These are phyloP conservation scores for Yamadazyma kitorensis DNA, from an alignment of 805 yeast species.

Conservation along the genomic window DNA sequence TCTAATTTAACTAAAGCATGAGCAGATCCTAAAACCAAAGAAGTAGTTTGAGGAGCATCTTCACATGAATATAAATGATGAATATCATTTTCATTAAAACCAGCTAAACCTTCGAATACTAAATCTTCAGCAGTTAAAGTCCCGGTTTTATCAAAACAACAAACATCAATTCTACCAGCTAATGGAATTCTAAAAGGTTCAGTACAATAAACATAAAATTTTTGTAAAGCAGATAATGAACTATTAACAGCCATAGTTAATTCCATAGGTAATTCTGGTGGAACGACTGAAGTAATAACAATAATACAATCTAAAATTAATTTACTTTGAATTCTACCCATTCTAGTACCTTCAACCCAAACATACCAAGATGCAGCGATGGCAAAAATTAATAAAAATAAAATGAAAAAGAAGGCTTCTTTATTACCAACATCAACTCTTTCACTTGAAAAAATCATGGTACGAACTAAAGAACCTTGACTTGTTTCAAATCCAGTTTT, in stretches of 20 bases:
- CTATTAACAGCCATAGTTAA: constrained; percentile 96
- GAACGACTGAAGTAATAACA: constrained; percentile 95
- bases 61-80: constrained; percentile 52
- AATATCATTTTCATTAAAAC: constrained; percentile 54
- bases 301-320: constrained; percentile 92
- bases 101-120: constrained; percentile 95
- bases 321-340: constrained; percentile 94
- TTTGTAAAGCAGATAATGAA: constrained; percentile 82
- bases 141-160: constrained; percentile 98
- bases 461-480: constrained; percentile 95
- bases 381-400: constrained; percentile 87
- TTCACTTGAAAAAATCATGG: constrained; percentile 96
- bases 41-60: constrained; percentile 69
- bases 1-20: constrained; percentile 93
- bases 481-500: constrained; percentile 98
- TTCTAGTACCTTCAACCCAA: constrained; percentile 94
- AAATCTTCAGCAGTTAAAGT: constrained; percentile 96
- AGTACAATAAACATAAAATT: constrained; percentile 90
- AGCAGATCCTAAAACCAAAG: constrained; percentile 83
- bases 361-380: constrained; percentile 96
- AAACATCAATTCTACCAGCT: constrained; percentile 97
- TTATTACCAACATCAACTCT: constrained; percentile 94
- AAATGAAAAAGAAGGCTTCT: constrained; percentile 89
- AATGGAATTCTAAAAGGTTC: constrained; percentile 97
- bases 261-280: constrained; percentile 99